These are phyloP conservation scores for Pythium apleroticum DNA, from an alignment of 352 stramenopile species.

Conservation along the genomic window DNA sequence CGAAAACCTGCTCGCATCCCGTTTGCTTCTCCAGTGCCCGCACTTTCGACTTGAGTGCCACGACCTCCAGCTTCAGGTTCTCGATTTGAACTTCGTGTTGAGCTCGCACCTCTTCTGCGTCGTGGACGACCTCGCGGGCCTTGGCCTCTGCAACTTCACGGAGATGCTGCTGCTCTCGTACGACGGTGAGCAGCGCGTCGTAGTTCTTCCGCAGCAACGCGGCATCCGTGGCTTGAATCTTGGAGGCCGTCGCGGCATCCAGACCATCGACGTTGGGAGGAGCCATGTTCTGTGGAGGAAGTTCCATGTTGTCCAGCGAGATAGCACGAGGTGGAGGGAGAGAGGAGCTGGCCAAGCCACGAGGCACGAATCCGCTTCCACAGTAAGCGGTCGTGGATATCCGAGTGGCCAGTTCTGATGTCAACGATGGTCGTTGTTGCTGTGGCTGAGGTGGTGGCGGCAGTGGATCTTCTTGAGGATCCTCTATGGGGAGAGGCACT, in stretches of 20 bases:
- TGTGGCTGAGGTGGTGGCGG: constrained; percentile 11
- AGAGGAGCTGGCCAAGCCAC: not conserved
- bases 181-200: constrained; percentile 68
- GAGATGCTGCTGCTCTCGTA: constrained; percentile 68
- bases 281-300: constrained; percentile 33
- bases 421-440: constrained; percentile 3
- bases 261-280: constrained; percentile 57
- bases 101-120: constrained; percentile 50
- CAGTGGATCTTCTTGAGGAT: constrained; percentile 9
- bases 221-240: constrained; percentile 60
- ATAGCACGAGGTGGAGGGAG: not conserved
- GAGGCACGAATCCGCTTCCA: constrained; percentile 2
- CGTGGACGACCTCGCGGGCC: constrained; percentile 43
- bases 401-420: constrained; percentile 8
- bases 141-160: constrained; percentile 51
- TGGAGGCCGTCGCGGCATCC: constrained; percentile 44
- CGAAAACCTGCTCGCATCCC: constrained; percentile 50
- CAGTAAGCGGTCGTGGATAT: not conserved
- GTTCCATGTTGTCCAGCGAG: constrained; percentile 21
- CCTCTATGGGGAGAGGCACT: constrained; percentile 24
- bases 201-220: constrained; percentile 77
- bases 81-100: constrained; percentile 73
- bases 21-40: constrained; percentile 55
- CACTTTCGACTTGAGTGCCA: constrained; percentile 66
- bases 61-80: constrained; percentile 71